Percentiles rank a stretch among this genome's conserved stretches.
Conservation (phyloP, 192 early-diverging fungal species). For the Backusella sp. region DNA sequence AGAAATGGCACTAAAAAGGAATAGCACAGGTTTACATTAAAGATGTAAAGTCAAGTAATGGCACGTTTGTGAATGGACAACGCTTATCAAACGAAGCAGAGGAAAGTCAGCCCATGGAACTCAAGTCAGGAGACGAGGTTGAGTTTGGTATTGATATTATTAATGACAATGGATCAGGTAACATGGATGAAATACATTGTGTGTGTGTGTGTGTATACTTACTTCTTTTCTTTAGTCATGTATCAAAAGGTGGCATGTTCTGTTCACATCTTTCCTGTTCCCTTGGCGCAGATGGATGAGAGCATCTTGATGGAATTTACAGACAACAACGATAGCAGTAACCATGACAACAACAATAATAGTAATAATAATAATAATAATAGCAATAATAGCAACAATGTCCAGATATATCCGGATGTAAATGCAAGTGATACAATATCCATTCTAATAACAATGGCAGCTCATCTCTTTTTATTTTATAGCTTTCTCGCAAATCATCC, state of each 20-base stretch:
- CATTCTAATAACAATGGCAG: too few relatives aligned
- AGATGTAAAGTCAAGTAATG: constrained; percentile 78
- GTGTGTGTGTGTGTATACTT: background rate
- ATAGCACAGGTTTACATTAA: constrained; percentile 59
- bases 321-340: background rate
- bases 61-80: constrained; percentile 76
- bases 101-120: constrained; percentile 55
- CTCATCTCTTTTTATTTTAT: background rate
- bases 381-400: background rate
- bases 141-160: constrained; percentile 84
- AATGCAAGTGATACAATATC: background rate
- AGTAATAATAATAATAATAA: background rate
- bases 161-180: constrained; percentile 67
- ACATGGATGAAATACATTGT: background rate
- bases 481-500: constrained; percentile 13
- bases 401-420: constrained; percentile 21
- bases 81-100: constrained; percentile 66
- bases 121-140: constrained; percentile 60
- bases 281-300: constrained; percentile 19
- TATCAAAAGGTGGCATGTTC: constrained; percentile 37
- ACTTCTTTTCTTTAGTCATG: constrained; percentile 14
- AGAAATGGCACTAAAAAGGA: background rate
- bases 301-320: constrained; percentile 16
- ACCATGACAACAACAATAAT: background rate
- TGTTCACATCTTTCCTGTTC: constrained; percentile 12